These are phyloP conservation scores for Sporothrix inflata DNA, from an alignment of 2,329 filamentous ascomycete genomes.

Conservation along the genomic window DNA sequence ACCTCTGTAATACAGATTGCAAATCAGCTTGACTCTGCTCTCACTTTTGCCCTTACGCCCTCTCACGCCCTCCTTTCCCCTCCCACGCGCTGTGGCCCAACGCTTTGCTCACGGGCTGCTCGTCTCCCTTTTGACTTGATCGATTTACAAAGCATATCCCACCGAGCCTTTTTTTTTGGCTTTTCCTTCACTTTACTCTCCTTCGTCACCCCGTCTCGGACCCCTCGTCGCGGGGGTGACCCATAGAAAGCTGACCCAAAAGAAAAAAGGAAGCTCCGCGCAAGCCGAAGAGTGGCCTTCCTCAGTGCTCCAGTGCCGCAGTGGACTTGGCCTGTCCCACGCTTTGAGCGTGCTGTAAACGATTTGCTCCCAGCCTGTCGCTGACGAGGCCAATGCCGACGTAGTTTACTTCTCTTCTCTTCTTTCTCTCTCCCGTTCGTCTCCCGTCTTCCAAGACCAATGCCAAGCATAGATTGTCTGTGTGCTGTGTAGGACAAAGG, in stretches of 20 bases:
- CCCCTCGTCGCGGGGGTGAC: not conserved
- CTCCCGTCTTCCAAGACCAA: no score
- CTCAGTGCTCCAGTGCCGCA: not conserved
- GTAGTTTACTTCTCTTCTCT: not conserved
- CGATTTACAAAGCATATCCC: no score
- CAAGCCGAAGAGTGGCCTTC: not conserved
- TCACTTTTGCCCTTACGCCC: no score
- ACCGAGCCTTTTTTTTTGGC: no score
- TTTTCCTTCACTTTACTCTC: not conserved
- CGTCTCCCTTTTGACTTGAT: not conserved
- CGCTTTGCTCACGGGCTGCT: not conserved
- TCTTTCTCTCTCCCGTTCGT: not conserved
- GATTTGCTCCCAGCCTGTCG: not conserved
- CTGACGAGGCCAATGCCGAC: not conserved
- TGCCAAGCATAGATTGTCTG: not conserved
- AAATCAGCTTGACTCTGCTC: slow-evolving; percentile 11
- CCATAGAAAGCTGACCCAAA: not conserved
- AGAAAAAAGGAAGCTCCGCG: not conserved
- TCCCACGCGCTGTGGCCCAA: slow-evolving; percentile 8
- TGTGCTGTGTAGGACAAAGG: slow-evolving; percentile 5
- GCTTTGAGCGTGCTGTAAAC: not conserved
- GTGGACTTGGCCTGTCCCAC: not conserved
- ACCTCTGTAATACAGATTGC: slow-evolving; percentile 8
- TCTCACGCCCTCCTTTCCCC: not conserved
- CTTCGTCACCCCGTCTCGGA: not conserved